Evolutionary conservation across 495 filamentous ascomycete species (phyloP).

Genomic region (Aspergillus leporis): DNA sequence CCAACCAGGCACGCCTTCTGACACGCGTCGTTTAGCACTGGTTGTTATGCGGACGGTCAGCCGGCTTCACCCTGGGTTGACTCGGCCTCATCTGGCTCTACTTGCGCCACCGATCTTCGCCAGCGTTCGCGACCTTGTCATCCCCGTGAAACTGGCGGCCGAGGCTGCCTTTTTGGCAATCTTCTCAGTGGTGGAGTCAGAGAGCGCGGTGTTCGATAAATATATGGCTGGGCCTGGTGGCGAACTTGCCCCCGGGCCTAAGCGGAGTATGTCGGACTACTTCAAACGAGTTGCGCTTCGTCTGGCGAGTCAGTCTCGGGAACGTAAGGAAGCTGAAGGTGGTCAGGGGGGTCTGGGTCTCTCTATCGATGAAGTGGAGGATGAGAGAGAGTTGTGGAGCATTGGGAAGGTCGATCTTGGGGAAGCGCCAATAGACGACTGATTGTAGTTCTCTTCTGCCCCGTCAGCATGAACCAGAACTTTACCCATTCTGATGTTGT

Average conservation of each 20-base stretch:
- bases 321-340: slow-evolving; percentile 86
- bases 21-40: slow-evolving; percentile 85
- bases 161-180: slow-evolving; percentile 93
- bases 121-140: slow-evolving; percentile 87
- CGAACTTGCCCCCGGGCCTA: slow-evolving; percentile 64
- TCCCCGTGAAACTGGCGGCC: slow-evolving; percentile 92
- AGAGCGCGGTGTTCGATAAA: slow-evolving; percentile 86
- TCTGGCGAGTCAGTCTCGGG: slow-evolving; percentile 78
- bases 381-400: slow-evolving; percentile 94
- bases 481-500: slow-evolving; percentile 12
- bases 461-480: slow-evolving; percentile 19
- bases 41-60: slow-evolving; percentile 85
- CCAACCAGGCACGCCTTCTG: slow-evolving; percentile 69
- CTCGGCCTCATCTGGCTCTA: slow-evolving; percentile 73
- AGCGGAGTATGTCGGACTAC: slow-evolving; percentile 94
- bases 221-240: slow-evolving; percentile 68
- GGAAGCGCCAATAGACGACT: slow-evolving; percentile 57
- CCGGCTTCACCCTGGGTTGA: slow-evolving; percentile 71
- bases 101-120: slow-evolving; percentile 85
- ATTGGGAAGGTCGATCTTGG: slow-evolving; percentile 89
- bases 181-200: slow-evolving; percentile 88
- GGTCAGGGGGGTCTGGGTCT: slow-evolving; percentile 83
- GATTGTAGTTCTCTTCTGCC: slow-evolving; percentile 29
- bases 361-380: slow-evolving; percentile 85
- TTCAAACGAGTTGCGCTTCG: slow-evolving; percentile 90